Evolutionary conservation across 2,329 filamentous ascomycete genomes (phyloP), one percentile per base, ranked within the genome.

Genomic region (Fusarium armeniacum): DNA sequence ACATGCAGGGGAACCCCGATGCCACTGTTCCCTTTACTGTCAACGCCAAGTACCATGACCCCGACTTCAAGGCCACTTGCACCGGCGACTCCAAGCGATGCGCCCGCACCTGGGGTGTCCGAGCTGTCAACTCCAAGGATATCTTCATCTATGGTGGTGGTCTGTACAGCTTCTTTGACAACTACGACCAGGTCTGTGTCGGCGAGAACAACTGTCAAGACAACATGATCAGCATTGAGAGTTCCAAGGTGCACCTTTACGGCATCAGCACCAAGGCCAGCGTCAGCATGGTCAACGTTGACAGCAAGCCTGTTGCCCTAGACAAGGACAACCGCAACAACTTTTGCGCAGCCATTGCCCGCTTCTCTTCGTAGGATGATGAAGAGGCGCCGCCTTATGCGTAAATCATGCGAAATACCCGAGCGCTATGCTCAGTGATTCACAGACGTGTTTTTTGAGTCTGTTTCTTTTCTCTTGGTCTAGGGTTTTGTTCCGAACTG

Each of bases 1-100:
- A 93, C 84, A 93, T 91, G 85, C 93, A 97, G 82, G 87, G 91
- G 77, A 94, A 95, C 82, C 93, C 94, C 6, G 86, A 91, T 71
- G 87, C 93, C 4, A 84, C 87, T 12, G 84, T 87, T 12, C 91
- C 90, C 40, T 93, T 91, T 79, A 82, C 82, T 0, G 80, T 83
- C 67, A 88, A 90, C 73, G 69, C 84, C 20, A 80, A 81, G 9
- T 92, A 85, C 74, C 79, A 79, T 47, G 92, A 95, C 76, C 92
- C 94, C 0, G 85, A 89, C 72, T 97, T 96, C 77, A 60, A 63
- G 38, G 68, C 63, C 4, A 83, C 81, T 22, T 76, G 70, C 63
- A 93, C 91, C 79, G 82, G 79, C 18, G 72, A 75, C 52, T 78
- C 79, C n/a, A 74, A 57, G n/a, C 71, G 63, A 46, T 94, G 92